Conservation (phyloP, 1,139 yeast species). For the Geotrichum fermentans region DNA sequence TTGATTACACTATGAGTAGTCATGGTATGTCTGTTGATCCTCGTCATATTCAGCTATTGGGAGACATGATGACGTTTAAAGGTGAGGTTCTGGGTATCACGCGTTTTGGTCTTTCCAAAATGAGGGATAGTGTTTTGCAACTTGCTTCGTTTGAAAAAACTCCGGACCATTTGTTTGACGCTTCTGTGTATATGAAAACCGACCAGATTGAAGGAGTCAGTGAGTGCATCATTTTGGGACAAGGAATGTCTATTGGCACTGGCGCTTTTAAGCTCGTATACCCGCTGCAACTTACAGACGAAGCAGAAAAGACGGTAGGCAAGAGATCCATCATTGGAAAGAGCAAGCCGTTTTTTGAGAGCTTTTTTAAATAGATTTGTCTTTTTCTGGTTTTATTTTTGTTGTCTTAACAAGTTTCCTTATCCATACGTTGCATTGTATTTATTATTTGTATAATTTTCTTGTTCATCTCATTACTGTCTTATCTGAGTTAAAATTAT, state of each 20-base stretch:
- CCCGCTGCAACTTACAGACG: conserved; percentile 29
- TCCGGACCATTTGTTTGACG: conserved; percentile 96
- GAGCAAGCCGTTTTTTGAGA: conserved; percentile 20
- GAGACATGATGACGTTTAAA: conserved; percentile 98
- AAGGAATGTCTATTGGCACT: conserved; percentile 95
- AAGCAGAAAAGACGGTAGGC: conserved; percentile 19
- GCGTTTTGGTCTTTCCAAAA: conserved; percentile 93
- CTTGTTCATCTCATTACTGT: too few relatives aligned
- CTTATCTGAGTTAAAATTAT: too few relatives aligned
- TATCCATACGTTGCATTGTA: too few relatives aligned
- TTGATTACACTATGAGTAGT: conserved; percentile 95
- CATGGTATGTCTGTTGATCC: conserved; percentile 99
- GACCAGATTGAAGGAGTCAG: conserved; percentile 97
- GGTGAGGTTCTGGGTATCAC: conserved; percentile 98
- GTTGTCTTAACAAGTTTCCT: too few relatives aligned
- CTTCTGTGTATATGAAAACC: conserved; percentile 94
- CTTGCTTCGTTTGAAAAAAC: conserved; percentile 97
- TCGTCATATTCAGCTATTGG: conserved; percentile 93
- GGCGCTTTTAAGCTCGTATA: conserved; percentile 78
- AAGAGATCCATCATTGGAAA: conserved; percentile 18
- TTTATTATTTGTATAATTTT: too few relatives aligned
- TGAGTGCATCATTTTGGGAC: conserved; percentile 95
- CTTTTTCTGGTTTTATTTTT: too few relatives aligned
- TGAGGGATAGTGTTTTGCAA: conserved; percentile 97
- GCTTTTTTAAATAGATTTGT: conserved; percentile 16